Conservation (phyloP, 2,329 filamentous ascomycete species). For the Juglanconis sp. region DNA sequence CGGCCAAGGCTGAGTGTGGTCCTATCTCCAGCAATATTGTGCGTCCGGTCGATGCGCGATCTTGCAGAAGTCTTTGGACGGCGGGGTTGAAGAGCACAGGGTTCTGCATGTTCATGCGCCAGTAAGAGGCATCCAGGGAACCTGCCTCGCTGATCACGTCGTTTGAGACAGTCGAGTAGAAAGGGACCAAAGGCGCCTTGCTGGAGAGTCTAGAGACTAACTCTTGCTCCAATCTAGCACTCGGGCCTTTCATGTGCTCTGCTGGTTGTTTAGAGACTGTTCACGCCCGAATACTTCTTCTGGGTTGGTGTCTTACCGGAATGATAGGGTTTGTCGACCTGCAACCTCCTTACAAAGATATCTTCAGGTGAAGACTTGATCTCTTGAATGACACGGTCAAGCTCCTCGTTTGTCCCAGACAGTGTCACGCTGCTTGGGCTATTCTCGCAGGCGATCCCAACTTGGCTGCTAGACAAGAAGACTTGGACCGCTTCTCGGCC, state of each 20-base stretch:
- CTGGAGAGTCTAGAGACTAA: neutral
- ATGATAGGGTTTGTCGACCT: no score
- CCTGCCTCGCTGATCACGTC: neutral
- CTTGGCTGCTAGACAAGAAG: neutral
- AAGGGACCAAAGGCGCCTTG: neutral
- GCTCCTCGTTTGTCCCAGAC: neutral
- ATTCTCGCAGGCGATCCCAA: conserved; percentile 12
- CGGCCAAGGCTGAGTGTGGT: neutral
- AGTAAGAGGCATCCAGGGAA: neutral
- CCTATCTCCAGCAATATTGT: neutral
- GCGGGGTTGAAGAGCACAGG: neutral
- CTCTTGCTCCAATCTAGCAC: neutral
- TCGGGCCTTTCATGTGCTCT: neutral
- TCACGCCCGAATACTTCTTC: no score
- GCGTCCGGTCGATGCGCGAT: no score
- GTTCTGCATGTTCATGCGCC: neutral
- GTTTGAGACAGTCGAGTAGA: neutral
- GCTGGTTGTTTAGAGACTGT: neutral
- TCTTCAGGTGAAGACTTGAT: neutral
- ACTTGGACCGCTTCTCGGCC: neutral
- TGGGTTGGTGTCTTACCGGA: no score
- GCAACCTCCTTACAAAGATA: no score
- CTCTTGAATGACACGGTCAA: neutral
- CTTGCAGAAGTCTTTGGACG: neutral
- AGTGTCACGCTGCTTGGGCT: conserved; percentile 10